phyloP scores from a whole-genome alignment of 1,284 basidiomycete species.

The Limonomyces culmigenus region DNA sequence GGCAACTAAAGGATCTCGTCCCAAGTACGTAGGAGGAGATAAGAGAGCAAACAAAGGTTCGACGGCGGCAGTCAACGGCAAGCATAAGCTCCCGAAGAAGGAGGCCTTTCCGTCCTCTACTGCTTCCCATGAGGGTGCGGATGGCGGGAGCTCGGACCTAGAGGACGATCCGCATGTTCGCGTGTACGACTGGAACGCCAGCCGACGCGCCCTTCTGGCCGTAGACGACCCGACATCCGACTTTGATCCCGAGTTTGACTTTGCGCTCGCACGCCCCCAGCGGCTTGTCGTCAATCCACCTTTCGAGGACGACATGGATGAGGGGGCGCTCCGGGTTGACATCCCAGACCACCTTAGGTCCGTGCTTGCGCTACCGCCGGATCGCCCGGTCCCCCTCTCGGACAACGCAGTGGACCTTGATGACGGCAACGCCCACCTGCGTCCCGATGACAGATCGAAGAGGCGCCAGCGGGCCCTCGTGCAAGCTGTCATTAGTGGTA shows the following conservation, averaged over 20 bases:
- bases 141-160: not conserved
- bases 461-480: slow-evolving; percentile 41
- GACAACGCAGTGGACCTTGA: too few relatives aligned
- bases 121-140: not conserved
- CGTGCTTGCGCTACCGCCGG: slow-evolving; percentile 43
- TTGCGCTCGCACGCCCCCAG: not conserved
- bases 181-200: not conserved
- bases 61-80: too few relatives aligned
- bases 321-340: slow-evolving; percentile 25
- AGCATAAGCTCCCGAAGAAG: too few relatives aligned
- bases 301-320: slow-evolving; percentile 6
- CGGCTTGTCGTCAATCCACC: not conserved
- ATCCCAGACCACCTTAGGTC: slow-evolving; percentile 48
- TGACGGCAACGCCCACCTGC: too few relatives aligned
- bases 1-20: too few relatives aligned
- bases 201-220: not conserved
- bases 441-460: too few relatives aligned
- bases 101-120: too few relatives aligned
- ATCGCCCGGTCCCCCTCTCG: too few relatives aligned
- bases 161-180: not conserved
- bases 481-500: slow-evolving; percentile 40
- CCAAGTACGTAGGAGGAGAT: too few relatives aligned
- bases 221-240: not conserved
- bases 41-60: too few relatives aligned
- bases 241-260: not conserved